These are phyloP conservation scores for Globisporangium yorkense DNA, from an alignment of 352 stramenopile genomes.

Conservation along the genomic window DNA sequence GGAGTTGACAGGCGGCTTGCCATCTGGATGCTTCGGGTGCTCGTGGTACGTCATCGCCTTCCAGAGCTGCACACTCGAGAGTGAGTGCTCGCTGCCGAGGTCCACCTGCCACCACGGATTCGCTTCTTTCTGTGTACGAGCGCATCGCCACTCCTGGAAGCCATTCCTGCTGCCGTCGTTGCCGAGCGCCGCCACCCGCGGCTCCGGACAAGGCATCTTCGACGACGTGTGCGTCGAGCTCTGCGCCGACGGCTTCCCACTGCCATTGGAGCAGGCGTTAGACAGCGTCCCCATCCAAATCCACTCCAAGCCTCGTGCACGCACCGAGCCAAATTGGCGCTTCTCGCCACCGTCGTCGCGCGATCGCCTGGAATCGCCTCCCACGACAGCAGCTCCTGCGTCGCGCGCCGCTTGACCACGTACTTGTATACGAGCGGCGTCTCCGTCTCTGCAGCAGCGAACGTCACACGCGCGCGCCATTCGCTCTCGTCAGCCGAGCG, in stretches of 20 bases:
- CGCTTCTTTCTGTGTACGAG: slow-evolving; percentile 45
- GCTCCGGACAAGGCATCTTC: slow-evolving; percentile 29
- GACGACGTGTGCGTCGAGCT: slow-evolving; percentile 52
- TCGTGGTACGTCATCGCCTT: slow-evolving; percentile 72
- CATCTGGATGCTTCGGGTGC: slow-evolving; percentile 33
- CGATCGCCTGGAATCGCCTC: slow-evolving; percentile 67
- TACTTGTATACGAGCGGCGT: slow-evolving; percentile 79
- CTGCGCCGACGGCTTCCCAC: slow-evolving; percentile 27
- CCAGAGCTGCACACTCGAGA: slow-evolving; percentile 57
- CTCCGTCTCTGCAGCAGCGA: slow-evolving; percentile 10
- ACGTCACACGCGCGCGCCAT: slow-evolving; percentile 32
- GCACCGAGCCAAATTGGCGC: slow-evolving; percentile 53
- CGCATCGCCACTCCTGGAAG: slow-evolving; percentile 61
- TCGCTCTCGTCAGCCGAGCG: slow-evolving; percentile 20
- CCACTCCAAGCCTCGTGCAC: slow-evolving; percentile 5
- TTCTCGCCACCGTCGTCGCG: slow-evolving; percentile 37
- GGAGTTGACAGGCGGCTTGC: slow-evolving; percentile 34
- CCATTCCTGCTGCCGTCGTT: slow-evolving; percentile 68
- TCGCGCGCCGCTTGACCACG: slow-evolving; percentile 35
- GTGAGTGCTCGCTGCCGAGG: slow-evolving; percentile 22
- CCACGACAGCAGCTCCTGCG: slow-evolving; percentile 51
- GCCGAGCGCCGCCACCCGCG: slow-evolving; percentile 35
- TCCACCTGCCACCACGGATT: slow-evolving; percentile 77
- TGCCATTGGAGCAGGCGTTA: slow-evolving; percentile 3
- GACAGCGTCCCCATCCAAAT: too few relatives aligned